These are phyloP conservation scores for Neofusicoccum kwambonambiense DNA, from an alignment of 2,329 filamentous ascomycete genomes.

Conservation along the genomic window DNA sequence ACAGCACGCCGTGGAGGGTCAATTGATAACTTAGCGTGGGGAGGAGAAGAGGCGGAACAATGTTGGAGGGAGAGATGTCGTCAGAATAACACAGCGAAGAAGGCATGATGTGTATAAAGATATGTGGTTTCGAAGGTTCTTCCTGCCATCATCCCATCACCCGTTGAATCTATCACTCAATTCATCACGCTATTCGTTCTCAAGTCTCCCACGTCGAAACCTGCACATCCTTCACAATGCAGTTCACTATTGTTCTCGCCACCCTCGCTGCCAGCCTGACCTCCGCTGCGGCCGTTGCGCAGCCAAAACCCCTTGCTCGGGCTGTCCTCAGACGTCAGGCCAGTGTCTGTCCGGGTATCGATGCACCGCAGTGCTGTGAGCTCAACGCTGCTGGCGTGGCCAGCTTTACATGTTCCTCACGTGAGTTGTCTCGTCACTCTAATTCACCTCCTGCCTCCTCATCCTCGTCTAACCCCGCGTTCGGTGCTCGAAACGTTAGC, in stretches of 20 bases:
- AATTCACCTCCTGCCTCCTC: no score
- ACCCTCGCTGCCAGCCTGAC: background rate
- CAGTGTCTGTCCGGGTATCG: background rate
- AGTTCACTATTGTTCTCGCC: background rate
- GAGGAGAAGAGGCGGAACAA: background rate
- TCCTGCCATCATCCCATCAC: background rate
- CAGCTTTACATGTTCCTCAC: no score
- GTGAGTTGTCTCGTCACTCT: no score
- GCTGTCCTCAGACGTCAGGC: background rate
- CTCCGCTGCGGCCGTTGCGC: background rate
- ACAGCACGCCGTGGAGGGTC: background rate
- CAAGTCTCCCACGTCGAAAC: background rate
- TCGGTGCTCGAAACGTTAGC: no score
- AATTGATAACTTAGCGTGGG: background rate
- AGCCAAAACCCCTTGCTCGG: background rate
- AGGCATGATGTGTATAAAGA: background rate
- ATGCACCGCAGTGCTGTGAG: background rate
- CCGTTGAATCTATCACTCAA: background rate
- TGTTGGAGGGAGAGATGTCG: background rate
- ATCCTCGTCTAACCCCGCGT: no score
- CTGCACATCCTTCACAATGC: background rate
- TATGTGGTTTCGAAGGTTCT: background rate
- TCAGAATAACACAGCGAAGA: background rate
- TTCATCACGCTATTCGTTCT: no score
- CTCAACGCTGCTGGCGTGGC: constrained; percentile 25